Evolutionary conservation across 179 eudicot genomes (phyloP).

Genomic region (Amaranthus tricolor): DNA sequence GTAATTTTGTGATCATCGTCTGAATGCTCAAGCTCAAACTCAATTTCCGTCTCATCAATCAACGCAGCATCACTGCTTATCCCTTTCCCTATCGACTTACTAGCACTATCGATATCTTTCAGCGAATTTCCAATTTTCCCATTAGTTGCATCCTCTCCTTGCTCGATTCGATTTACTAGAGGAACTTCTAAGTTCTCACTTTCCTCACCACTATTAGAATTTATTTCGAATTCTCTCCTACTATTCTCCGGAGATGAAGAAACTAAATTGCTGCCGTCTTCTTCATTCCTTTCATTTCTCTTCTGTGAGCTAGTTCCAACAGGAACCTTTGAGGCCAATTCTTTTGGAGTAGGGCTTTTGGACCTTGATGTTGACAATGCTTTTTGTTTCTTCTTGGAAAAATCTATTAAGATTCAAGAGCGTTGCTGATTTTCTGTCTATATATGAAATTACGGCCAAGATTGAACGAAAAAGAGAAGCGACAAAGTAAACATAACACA

Average conservation of each 20-base stretch:
- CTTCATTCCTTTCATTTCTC: slow-evolving; percentile 38
- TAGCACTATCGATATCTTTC: slow-evolving; percentile 31
- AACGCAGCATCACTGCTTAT: background rate
- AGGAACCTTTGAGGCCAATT: slow-evolving; percentile 60
- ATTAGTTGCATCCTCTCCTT: slow-evolving; percentile 32
- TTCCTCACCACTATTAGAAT: slow-evolving; percentile 29
- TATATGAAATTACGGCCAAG: slow-evolving; percentile 5
- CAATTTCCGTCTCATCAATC: too few relatives aligned
- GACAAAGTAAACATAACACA: slow-evolving; percentile 5
- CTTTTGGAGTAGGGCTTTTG: slow-evolving; percentile 54
- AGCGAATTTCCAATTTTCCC: slow-evolving; percentile 26
- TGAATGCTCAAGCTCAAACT: background rate
- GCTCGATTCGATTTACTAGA: slow-evolving; percentile 28
- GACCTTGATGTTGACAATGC: slow-evolving; percentile 47
- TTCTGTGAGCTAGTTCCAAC: slow-evolving; percentile 46
- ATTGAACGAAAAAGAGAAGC: background rate
- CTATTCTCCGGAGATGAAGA: slow-evolving; percentile 31
- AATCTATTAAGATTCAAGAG: slow-evolving; percentile 39
- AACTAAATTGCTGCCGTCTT: slow-evolving; percentile 35
- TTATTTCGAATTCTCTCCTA: slow-evolving; percentile 32
- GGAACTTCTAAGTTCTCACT: slow-evolving; percentile 24
- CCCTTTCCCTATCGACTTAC: slow-evolving; percentile 11
- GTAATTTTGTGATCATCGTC: background rate
- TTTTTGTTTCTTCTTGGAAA: slow-evolving; percentile 52
- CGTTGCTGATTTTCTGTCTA: slow-evolving; percentile 9